These are phyloP conservation scores for Colletotrichum scovillei DNA, from an alignment of 2,329 filamentous ascomycete genomes.

Conservation along the genomic window DNA sequence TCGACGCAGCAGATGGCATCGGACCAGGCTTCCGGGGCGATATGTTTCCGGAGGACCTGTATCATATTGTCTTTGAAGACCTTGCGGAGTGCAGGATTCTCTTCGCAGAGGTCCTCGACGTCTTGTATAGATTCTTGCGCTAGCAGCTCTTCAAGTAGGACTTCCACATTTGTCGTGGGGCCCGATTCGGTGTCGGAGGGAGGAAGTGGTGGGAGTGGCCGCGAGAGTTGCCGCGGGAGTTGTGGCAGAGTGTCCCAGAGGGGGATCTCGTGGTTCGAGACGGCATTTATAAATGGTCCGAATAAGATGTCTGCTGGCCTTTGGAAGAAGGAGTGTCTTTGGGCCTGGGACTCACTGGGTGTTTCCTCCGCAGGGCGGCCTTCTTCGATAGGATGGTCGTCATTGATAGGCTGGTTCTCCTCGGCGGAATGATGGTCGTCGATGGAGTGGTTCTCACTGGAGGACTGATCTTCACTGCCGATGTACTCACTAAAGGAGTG, in stretches of 20 bases:
- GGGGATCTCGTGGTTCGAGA: background rate
- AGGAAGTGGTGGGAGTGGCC: no score
- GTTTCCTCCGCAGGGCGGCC: background rate
- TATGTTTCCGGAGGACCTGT: background rate
- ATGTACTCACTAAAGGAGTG: no score
- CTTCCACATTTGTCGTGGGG: background rate
- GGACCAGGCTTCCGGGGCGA: slow-evolving; percentile 5
- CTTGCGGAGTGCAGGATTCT: background rate
- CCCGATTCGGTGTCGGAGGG: background rate
- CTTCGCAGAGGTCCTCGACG: background rate
- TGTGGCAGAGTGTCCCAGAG: background rate
- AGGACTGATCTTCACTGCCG: no score
- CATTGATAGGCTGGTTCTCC: background rate
- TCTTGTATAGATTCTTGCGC: background rate
- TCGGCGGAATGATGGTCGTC: background rate
- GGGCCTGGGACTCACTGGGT: background rate
- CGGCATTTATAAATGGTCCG: background rate
- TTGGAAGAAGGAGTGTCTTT: background rate
- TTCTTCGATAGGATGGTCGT: no score
- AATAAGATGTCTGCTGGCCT: background rate
- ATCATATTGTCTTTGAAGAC: background rate
- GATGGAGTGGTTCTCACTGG: no score
- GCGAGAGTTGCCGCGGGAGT: no score
- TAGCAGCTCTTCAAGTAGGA: background rate
- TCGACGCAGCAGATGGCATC: slow-evolving; percentile 24